phyloP scores from a whole-genome alignment of 495 filamentous ascomycete genomes.

The Talaromyces adpressus region DNA sequence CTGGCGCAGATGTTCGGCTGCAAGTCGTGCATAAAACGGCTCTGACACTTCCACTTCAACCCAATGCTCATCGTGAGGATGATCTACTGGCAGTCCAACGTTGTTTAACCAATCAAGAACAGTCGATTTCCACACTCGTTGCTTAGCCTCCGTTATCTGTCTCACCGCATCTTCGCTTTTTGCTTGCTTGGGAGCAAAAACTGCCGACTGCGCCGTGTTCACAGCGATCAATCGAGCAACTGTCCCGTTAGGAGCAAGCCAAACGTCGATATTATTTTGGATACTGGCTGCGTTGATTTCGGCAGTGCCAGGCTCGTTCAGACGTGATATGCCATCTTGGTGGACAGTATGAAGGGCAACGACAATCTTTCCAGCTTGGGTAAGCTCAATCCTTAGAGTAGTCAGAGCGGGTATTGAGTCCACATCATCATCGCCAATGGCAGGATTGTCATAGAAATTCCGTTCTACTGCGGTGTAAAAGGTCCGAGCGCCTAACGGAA shows the following conservation, averaged over 20 bases:
- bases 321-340: constrained; percentile 31
- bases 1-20: constrained; percentile 29
- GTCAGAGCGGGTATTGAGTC: constrained; percentile 27
- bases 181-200: constrained; percentile 16
- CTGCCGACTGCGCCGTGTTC: constrained; percentile 15
- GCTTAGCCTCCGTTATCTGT: constrained; percentile 10
- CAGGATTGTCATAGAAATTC: constrained; percentile 23
- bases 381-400: constrained; percentile 34
- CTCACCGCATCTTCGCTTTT: constrained; percentile 10
- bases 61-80: constrained; percentile 32
- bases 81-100: constrained; percentile 30
- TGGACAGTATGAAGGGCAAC: constrained; percentile 31
- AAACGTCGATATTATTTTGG: constrained; percentile 33
- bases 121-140: constrained; percentile 31
- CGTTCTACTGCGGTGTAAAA: constrained; percentile 32
- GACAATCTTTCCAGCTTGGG: constrained; percentile 29
- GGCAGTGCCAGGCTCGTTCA: constrained; percentile 19
- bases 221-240: constrained; percentile 35
- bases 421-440: constrained; percentile 22
- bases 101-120: constrained; percentile 34
- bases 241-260: constrained; percentile 44
- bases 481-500: constrained; percentile 40
- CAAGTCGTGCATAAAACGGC: constrained; percentile 36
- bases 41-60: constrained; percentile 42
- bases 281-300: constrained; percentile 14